A percentile compares a stretch with the other conserved stretches of the same genome.
These are phyloP conservation scores for Malus sieversii DNA, from an alignment of 306 rosid species.

Conservation along the genomic window DNA sequence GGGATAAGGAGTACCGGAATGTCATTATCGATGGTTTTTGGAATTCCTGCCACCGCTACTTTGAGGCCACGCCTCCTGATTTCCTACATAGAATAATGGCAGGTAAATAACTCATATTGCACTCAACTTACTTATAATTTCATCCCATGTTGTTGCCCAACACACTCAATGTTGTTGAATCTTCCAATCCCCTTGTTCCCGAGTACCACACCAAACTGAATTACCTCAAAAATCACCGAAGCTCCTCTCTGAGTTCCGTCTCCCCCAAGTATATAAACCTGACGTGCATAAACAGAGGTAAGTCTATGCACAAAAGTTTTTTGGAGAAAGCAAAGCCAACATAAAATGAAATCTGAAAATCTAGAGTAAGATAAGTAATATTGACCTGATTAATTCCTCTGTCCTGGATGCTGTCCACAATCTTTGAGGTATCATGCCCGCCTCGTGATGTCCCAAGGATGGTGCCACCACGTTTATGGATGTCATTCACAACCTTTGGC, in stretches of 20 bases:
- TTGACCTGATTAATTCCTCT: constrained; percentile 49
- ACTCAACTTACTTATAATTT: background rate
- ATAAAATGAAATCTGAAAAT: background rate
- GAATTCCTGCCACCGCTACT: constrained; percentile 52
- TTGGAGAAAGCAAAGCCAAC: background rate
- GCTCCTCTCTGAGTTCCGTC: constrained; percentile 56
- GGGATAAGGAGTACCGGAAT: constrained; percentile 30
- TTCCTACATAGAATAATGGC: constrained; percentile 27
- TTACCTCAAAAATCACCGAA: constrained; percentile 42
- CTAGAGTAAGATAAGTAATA: background rate
- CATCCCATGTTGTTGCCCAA: background rate
- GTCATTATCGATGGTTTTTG: constrained; percentile 56
- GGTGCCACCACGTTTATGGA: constrained; percentile 63
- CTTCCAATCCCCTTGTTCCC: background rate
- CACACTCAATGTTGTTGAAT: background rate
- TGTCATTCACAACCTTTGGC: constrained; percentile 44
- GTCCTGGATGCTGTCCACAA: constrained; percentile 53
- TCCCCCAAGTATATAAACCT: constrained; percentile 47
- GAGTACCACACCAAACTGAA: background rate
- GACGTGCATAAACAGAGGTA: background rate
- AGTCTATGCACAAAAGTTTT: background rate
- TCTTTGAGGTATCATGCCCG: constrained; percentile 40
- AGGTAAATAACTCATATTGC: background rate
- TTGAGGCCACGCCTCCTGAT: constrained; percentile 46
- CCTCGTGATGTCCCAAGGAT: constrained; percentile 53